Evolutionary conservation across 129 eudicot genomes (phyloP), one percentile per base, ranked within the genome.

Genomic region (Lonicera japonica): DNA sequence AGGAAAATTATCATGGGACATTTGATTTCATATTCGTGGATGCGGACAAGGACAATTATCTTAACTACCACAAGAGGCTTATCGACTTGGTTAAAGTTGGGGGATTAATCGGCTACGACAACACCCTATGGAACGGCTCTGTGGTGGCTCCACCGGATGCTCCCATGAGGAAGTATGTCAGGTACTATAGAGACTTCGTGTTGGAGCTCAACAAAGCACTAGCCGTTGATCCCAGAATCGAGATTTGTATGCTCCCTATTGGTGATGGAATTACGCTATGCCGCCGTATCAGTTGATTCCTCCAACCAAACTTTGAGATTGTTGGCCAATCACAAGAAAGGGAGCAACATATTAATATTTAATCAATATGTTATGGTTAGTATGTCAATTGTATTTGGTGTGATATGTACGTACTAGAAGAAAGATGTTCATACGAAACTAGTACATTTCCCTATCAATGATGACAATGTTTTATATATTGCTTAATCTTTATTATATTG

Each of bases 251-350:
- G 87, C 85, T 90, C 21, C 95, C 97, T 0, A 92, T 90, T 38
- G 97, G 97, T 21, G 97, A 90, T 75, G 97, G 97, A 38, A 82
- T 90, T 52, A 90, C 97, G 39, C 70, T 90, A 29, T 90, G 97
- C 67, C 97, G 95, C 51, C 92, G 97, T 2, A 46, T 83, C 54
- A 81, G 16, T 54, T 89, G 56, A 89, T 59, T 48, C 60, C 43
- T 36, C 8, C 36, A 4, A 43, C 21, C 55, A 50, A 50, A 14
- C 16, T 1, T 17, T 50, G 55, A 3, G n/a, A 16, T 15, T 43
- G 8, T 43, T 38, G 43, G 43, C 10, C 43, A 38, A 38, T 10
- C 6, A 38, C 43, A 5, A 5, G 10, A 38, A 38, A 38, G 10
- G n/a, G n/a, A n/a, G n/a, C n/a, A n/a, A n/a, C n/a, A n/a, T n/a